Percentiles rank a stretch among this genome's conserved stretches.
Evolutionary conservation across 495 filamentous ascomycete genomes (phyloP).

Genomic region (Talaromyces proteolyticus): DNA sequence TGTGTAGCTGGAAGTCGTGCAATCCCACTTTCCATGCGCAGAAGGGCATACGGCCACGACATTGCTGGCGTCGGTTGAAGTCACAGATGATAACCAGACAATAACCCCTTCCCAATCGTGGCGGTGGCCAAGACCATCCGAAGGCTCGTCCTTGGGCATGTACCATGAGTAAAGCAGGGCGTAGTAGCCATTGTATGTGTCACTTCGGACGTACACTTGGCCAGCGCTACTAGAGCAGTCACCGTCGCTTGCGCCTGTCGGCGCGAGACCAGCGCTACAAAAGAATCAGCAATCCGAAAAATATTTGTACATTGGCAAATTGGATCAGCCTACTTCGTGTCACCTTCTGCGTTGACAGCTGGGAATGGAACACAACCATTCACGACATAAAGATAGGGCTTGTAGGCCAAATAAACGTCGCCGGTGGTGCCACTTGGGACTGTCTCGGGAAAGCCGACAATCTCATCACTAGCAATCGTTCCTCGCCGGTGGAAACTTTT

Average conservation of each 20-base stretch:
- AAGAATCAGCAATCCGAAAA: constrained; percentile 4
- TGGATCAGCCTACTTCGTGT: constrained; percentile 41
- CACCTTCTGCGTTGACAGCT: constrained; percentile 41
- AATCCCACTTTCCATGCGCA: constrained; percentile 46
- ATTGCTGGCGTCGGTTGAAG: constrained; percentile 30
- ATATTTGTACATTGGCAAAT: not conserved
- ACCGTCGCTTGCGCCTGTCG: constrained; percentile 28
- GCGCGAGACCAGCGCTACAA: constrained; percentile 30
- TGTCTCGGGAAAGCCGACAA: constrained; percentile 41
- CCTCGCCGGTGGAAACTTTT: constrained; percentile 18
- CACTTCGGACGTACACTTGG: constrained; percentile 44
- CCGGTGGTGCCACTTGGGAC: constrained; percentile 37
- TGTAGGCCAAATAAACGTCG: constrained; percentile 38
- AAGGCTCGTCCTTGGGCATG: constrained; percentile 41
- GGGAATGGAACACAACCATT: constrained; percentile 53
- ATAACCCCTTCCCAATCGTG: constrained; percentile 49
- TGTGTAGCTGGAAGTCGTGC: constrained; percentile 30
- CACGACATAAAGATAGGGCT: constrained; percentile 43
- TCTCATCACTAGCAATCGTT: constrained; percentile 31
- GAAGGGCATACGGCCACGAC: constrained; percentile 45
- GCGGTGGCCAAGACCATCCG: constrained; percentile 37
- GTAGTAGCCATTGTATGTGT: constrained; percentile 24
- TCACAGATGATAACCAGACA: constrained; percentile 33
- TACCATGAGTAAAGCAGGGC: constrained; percentile 53
- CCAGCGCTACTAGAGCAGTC: constrained; percentile 39